Evolutionary conservation across 345 rosid genomes (phyloP).

Genomic region (Cardamine occulta): DNA sequence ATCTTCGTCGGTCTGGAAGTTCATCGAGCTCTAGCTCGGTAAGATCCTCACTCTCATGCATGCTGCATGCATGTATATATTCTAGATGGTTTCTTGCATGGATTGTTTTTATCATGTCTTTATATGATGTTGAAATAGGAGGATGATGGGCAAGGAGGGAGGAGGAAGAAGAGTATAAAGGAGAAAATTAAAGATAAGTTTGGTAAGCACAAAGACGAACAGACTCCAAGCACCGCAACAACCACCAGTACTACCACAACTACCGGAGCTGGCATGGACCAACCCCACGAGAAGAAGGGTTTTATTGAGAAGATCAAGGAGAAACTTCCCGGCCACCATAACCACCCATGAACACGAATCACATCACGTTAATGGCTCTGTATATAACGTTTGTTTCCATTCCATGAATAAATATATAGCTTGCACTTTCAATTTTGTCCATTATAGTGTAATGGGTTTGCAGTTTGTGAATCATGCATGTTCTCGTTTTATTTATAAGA

Average conservation of each 20-base stretch:
- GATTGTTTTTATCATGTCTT: background rate
- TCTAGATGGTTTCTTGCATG: background rate
- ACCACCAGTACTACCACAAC: slow-evolving; percentile 21
- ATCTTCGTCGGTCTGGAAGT: slow-evolving; percentile 49
- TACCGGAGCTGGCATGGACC: slow-evolving; percentile 15
- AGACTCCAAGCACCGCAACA: slow-evolving; percentile 33
- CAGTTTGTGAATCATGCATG: background rate
- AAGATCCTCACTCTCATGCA: slow-evolving; percentile 6
- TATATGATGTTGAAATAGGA: slow-evolving; percentile 29
- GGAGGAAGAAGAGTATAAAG: slow-evolving; percentile 79
- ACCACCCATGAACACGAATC: slow-evolving; percentile 27
- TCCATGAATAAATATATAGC: background rate
- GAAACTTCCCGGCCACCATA: slow-evolving; percentile 68
- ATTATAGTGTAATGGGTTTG: background rate
- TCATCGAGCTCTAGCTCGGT: slow-evolving; percentile 64
- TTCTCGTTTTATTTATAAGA: background rate
- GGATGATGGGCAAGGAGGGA: slow-evolving; percentile 82
- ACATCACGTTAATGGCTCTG: background rate
- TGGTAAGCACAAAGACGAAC: slow-evolving; percentile 48
- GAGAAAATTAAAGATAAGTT: slow-evolving; percentile 78
- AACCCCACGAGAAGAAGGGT: slow-evolving; percentile 67
- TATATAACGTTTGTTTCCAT: background rate
- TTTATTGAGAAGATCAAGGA: slow-evolving; percentile 80
- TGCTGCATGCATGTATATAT: background rate
- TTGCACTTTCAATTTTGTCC: background rate